phyloP scores from a whole-genome alignment of 2,329 filamentous ascomycete species.

The Colletotrichum tofieldiae region DNA sequence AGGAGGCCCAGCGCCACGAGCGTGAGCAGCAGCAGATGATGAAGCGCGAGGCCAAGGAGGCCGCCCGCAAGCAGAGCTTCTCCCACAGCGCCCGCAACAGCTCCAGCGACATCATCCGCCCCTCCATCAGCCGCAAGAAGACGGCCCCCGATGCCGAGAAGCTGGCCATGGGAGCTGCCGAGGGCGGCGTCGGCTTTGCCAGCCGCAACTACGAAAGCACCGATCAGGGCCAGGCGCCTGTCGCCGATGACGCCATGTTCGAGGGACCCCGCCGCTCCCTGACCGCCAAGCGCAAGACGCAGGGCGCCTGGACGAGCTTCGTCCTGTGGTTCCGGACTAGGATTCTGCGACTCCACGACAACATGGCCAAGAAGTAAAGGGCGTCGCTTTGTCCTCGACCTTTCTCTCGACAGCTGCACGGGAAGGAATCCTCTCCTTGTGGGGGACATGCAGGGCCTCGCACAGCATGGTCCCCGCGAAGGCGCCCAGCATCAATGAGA shows the following conservation, averaged over 20 bases:
- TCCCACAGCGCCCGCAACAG: slow-evolving; percentile 52
- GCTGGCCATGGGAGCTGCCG: slow-evolving; percentile 46
- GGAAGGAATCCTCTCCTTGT: not conserved
- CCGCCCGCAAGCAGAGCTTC: slow-evolving; percentile 58
- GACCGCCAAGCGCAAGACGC: slow-evolving; percentile 72
- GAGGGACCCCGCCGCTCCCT: slow-evolving; percentile 60
- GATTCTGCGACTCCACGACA: slow-evolving; percentile 58
- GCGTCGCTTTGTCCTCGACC: not conserved
- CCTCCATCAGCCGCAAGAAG: slow-evolving; percentile 49
- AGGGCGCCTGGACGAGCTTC: slow-evolving; percentile 74
- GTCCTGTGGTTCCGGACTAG: slow-evolving; percentile 76
- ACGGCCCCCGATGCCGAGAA: slow-evolving; percentile 57
- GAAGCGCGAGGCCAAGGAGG: slow-evolving; percentile 36
- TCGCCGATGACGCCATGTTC: slow-evolving; percentile 62
- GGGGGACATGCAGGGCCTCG: not conserved
- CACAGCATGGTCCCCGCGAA: slow-evolving; percentile 6
- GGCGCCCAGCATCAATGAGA: slow-evolving; percentile 16
- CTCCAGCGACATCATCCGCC: slow-evolving; percentile 51
- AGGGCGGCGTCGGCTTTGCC: slow-evolving; percentile 52
- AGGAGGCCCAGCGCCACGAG: slow-evolving; percentile 68
- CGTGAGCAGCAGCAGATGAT: slow-evolving; percentile 55
- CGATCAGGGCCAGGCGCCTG: slow-evolving; percentile 51
- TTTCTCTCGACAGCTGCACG: not conserved
- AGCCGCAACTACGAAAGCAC: slow-evolving; percentile 64
- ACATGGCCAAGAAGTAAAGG: slow-evolving; percentile 46